These are phyloP conservation scores for Dendrobium officinale DNA, from an alignment of 106 monocot species.

Conservation along the genomic window DNA sequence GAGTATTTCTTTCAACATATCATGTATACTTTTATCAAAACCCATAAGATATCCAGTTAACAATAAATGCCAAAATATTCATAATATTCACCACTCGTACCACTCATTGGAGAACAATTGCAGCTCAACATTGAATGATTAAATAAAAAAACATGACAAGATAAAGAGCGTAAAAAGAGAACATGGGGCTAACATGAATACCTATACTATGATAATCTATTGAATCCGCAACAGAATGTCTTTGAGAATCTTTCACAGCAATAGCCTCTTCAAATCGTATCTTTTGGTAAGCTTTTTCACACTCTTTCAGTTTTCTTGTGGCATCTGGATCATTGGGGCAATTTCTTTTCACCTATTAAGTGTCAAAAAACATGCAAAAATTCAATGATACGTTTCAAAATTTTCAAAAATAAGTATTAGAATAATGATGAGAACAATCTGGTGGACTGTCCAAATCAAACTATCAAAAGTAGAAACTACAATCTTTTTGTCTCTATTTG, in stretches of 20 bases:
- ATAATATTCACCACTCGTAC: neutral
- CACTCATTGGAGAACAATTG: neutral
- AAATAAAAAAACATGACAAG: neutral
- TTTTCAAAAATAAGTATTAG: neutral
- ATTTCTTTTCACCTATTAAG: slow-evolving; percentile 66
- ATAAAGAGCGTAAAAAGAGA: neutral
- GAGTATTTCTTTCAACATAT: neutral
- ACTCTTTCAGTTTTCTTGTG: slow-evolving; percentile 84
- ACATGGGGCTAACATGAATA: slow-evolving; percentile 14
- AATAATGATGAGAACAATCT: neutral
- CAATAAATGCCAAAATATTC: neutral
- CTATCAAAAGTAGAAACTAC: neutral
- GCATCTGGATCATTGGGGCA: slow-evolving; percentile 97
- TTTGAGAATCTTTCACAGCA: slow-evolving; percentile 50
- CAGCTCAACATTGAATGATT: neutral
- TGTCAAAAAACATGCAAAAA: slow-evolving; percentile 2
- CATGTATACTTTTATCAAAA: neutral
- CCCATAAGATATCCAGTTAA: neutral
- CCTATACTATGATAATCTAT: slow-evolving; percentile 88
- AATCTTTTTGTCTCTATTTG: neutral
- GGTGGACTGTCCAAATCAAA: neutral
- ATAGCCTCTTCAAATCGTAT: slow-evolving; percentile 98
- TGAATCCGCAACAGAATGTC: slow-evolving; percentile 56
- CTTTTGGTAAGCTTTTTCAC: slow-evolving; percentile 93
- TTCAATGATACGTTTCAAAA: neutral